Evolutionary conservation across 2,329 filamentous ascomycete species (phyloP).

Genomic region (Xylariaceae sp.): DNA sequence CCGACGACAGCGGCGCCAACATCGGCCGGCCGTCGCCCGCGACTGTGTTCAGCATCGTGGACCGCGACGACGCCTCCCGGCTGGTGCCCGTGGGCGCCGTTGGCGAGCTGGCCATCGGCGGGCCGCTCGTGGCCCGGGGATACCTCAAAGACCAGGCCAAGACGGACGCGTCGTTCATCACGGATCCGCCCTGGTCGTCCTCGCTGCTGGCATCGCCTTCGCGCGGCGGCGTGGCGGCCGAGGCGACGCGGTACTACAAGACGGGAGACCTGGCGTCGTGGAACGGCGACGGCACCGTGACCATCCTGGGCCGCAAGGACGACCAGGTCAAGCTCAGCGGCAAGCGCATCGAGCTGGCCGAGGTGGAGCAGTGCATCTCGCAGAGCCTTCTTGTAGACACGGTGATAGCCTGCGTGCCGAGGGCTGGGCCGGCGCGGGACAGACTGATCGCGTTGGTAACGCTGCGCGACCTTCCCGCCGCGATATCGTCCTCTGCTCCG

Average conservation of each 20-base stretch:
- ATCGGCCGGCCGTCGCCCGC: no score
- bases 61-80: conserved; percentile 4
- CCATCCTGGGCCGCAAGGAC: conserved; percentile 40
- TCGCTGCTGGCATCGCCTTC: no score
- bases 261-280: conserved; percentile 33
- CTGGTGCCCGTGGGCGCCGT: conserved; percentile 9
- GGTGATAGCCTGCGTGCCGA: no score
- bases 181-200: conserved; percentile 3
- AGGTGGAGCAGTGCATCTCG: no score
- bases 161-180: conserved; percentile 7
- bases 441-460: no score
- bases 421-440: no score
- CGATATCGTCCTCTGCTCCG: no score
- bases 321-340: conserved; percentile 47
- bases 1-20: no score
- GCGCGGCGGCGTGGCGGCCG: no score
- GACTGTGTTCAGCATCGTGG: no score
- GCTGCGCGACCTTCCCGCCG: no score
- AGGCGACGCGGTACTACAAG: conserved; percentile 25
- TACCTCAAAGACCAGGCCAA: conserved; percentile 9
- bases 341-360: conserved; percentile 36
- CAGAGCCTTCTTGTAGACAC: no score
- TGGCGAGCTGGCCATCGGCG: conserved; percentile 11
- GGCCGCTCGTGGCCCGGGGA: conserved; percentile 6
- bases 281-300: conserved; percentile 24